Evolutionary conservation across 495 filamentous ascomycete species (phyloP).

Genomic region (Neurospora sp.): DNA sequence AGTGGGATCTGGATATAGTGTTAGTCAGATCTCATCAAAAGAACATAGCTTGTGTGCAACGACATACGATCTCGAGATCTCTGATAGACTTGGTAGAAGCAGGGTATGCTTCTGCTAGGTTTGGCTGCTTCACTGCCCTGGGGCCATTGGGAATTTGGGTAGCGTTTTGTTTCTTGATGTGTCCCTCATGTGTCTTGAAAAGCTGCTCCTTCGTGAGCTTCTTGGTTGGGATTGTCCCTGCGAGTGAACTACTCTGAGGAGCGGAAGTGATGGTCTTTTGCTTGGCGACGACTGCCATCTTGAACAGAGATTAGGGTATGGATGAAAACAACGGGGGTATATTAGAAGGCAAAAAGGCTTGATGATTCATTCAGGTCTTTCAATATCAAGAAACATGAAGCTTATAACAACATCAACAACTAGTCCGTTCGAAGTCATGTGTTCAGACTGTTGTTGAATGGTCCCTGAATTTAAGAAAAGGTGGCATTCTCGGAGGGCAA

Average conservation of each 20-base stretch:
- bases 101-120: constrained; percentile 20
- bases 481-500: constrained; percentile 25
- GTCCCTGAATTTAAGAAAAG: constrained; percentile 11
- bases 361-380: not conserved
- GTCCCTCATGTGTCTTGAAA: constrained; percentile 19
- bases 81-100: constrained; percentile 23
- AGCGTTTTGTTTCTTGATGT: constrained; percentile 21
- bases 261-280: not conserved
- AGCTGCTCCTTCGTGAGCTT: constrained; percentile 20
- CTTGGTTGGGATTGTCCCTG: constrained; percentile 6
- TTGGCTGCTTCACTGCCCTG: constrained; percentile 25
- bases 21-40: not conserved
- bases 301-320: not conserved
- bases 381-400: not conserved
- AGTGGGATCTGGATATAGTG: constrained; percentile 16
- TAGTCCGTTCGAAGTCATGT: not conserved
- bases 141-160: constrained; percentile 10
- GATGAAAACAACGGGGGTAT: not conserved
- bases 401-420: not conserved
- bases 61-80: constrained; percentile 22
- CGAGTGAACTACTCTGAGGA: not conserved
- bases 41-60: not conserved
- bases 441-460: not conserved
- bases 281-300: constrained; percentile 3
- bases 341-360: not conserved